A percentile compares a stretch with the other conserved stretches of the same genome.
Evolutionary conservation across 805 yeast species (phyloP).

Genomic region (Candida rishiriensis): DNA sequence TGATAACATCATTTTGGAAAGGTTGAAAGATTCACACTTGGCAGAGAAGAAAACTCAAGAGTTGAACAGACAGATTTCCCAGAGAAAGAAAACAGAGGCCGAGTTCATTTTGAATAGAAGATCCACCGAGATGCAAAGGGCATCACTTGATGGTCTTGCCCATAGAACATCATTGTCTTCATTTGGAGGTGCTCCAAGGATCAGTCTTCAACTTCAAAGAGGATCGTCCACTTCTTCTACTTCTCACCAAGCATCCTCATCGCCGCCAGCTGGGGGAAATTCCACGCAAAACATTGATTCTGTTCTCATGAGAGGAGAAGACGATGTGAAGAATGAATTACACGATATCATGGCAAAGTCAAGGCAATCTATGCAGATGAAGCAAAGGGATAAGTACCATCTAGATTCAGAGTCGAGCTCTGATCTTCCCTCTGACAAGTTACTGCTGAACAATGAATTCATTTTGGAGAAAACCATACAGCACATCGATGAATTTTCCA

Average conservation of each 20-base stretch:
- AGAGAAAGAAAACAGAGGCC: conserved; percentile 76
- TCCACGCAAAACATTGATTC: conserved; percentile 14
- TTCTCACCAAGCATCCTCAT: background rate
- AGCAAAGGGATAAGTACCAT: conserved; percentile 51
- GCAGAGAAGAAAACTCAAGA: conserved; percentile 67
- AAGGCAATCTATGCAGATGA: conserved; percentile 53
- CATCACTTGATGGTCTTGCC: conserved; percentile 12
- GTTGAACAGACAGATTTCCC: conserved; percentile 48
- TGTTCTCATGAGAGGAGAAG: conserved; percentile 25
- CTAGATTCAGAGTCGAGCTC: conserved; percentile 23
- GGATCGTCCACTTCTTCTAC: conserved; percentile 16
- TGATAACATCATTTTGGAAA: conserved; percentile 80
- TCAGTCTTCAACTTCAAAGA: conserved; percentile 29
- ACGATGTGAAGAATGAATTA: conserved; percentile 47
- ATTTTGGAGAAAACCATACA: conserved; percentile 79
- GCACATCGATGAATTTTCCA: conserved; percentile 90
- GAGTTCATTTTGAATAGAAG: conserved; percentile 57
- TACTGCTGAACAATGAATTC: conserved; percentile 68
- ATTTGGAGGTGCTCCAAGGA: conserved; percentile 5
- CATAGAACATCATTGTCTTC: conserved; percentile 26
- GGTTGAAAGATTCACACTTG: conserved; percentile 51
- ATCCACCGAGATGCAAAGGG: conserved; percentile 34
- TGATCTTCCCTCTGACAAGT: conserved; percentile 49
- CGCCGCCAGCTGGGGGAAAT: background rate
- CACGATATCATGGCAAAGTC: conserved; percentile 49